Conservation (phyloP, 2,329 filamentous ascomycete genomes). For the Rachicladosporium sp. region DNA sequence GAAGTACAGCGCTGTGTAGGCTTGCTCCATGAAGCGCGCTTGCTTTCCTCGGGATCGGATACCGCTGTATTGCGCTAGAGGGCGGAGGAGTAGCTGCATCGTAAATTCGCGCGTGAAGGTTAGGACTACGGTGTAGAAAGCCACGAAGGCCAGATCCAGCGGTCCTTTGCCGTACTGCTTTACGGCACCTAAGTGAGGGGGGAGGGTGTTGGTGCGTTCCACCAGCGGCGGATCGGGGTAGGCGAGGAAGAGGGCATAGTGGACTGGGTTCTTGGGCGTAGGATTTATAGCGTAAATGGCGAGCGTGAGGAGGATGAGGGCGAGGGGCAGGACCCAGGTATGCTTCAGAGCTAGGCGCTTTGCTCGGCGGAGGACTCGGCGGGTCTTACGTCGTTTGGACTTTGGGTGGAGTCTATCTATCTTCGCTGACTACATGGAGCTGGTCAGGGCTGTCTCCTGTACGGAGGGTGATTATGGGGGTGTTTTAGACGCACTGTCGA, state of each 20-base stretch:
- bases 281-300: constrained; percentile 64
- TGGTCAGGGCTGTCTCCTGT: constrained; percentile 7
- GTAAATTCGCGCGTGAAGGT: constrained; percentile 91
- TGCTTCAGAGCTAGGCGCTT: constrained; percentile 37
- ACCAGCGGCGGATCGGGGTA: constrained; percentile 49
- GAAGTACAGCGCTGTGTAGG: constrained; percentile 90
- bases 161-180: constrained; percentile 77
- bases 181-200: constrained; percentile 30
- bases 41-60: constrained; percentile 67
- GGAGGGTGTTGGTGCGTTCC: constrained; percentile 26
- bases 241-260: constrained; percentile 78
- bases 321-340: constrained; percentile 56
- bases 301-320: constrained; percentile 52
- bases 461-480: constrained; percentile 2
- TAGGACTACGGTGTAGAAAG: constrained; percentile 79
- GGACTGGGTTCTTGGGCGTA: constrained; percentile 62
- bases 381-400: constrained; percentile 35
- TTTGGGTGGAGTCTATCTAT: constrained; percentile 20
- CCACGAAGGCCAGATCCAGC: constrained; percentile 75
- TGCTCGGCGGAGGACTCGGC: constrained; percentile 32
- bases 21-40: constrained; percentile 88
- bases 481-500: neutral
- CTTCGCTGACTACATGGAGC: constrained; percentile 8
- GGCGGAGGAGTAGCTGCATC: constrained; percentile 80
- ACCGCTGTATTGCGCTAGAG: constrained; percentile 57